Percentiles rank a stretch among this genome's conserved stretches.
Evolutionary conservation across 345 rosid genomes (phyloP).

Genomic region (Eutrema yunnanense): DNA sequence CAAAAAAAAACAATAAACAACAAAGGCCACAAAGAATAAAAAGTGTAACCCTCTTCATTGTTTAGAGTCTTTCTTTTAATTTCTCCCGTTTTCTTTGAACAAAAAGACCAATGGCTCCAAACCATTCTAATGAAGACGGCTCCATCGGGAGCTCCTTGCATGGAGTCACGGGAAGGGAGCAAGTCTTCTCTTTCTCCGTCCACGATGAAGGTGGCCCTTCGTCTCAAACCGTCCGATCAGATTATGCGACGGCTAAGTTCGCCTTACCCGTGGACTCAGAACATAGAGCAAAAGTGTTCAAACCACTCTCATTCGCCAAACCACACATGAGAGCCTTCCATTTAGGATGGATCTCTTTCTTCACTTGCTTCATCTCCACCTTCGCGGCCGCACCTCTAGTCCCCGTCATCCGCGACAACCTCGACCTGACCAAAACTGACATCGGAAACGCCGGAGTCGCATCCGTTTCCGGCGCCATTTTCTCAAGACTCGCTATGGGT

Average conservation of each 20-base stretch:
- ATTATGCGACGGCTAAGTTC: conserved; percentile 51
- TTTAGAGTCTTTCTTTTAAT: background rate
- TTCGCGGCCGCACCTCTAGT: conserved; percentile 85
- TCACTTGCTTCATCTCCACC: conserved; percentile 80
- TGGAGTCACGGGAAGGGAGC: conserved; percentile 60
- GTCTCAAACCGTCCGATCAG: conserved; percentile 1
- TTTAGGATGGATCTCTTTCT: conserved; percentile 86
- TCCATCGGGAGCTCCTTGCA: conserved; percentile 55
- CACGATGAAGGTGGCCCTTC: background rate
- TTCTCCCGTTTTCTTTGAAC: background rate
- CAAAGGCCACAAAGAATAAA: conserved; percentile 1
- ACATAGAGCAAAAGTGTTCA: conserved; percentile 67
- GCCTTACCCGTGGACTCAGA: conserved; percentile 71
- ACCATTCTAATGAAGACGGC: conserved; percentile 25
- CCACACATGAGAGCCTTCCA: conserved; percentile 93
- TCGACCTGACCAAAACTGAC: conserved; percentile 53
- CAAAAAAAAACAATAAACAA: background rate
- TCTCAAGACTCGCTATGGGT: conserved; percentile 83
- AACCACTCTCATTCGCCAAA: conserved; percentile 53
- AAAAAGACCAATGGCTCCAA: conserved; percentile 32
- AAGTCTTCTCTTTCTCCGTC: conserved; percentile 49
- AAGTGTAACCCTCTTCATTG: background rate
- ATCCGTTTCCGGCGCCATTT: conserved; percentile 73
- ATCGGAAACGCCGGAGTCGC: conserved; percentile 85
- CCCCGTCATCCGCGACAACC: conserved; percentile 78